Conservation (phyloP, 108 stramenopile genomes). For the Poteriospumella lacustris region DNA sequence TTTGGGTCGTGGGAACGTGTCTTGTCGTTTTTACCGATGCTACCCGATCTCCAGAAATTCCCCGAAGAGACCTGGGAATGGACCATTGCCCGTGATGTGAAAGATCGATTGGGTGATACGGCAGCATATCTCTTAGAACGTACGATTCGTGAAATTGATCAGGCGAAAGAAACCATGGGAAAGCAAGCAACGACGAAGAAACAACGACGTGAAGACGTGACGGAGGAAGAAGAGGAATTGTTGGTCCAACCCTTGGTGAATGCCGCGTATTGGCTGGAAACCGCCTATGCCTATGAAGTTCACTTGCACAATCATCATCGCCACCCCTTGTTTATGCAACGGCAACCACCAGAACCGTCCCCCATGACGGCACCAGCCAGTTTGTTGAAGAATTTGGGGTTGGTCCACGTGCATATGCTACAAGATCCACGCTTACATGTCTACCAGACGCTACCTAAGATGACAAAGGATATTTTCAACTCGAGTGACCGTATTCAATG, state of each 20-base stretch:
- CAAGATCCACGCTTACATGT: neutral
- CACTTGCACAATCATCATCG: no score
- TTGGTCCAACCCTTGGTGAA: neutral
- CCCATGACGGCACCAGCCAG: neutral
- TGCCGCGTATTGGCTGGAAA: constrained; percentile 24
- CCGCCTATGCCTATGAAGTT: no score
- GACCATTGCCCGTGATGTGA: constrained; percentile 15
- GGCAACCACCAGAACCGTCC: neutral
- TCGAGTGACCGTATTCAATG: neutral
- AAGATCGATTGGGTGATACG: constrained; percentile 21
- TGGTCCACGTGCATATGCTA: constrained; percentile 3
- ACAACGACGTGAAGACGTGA: no score
- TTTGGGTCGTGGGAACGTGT: neutral
- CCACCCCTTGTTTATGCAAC: neutral
- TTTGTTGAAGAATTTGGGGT: constrained; percentile 11
- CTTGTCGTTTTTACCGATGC: neutral
- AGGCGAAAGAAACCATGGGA: no score
- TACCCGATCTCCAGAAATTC: constrained; percentile 6
- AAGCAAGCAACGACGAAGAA: no score
- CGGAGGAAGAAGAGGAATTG: no score
- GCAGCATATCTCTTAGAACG: neutral
- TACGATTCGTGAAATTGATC: neutral
- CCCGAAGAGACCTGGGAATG: constrained; percentile 28
- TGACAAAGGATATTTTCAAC: neutral
- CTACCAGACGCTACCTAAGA: neutral